Evolutionary conservation across 1,284 basidiomycete species (phyloP).

Genomic region (Calocybe gambosa): DNA sequence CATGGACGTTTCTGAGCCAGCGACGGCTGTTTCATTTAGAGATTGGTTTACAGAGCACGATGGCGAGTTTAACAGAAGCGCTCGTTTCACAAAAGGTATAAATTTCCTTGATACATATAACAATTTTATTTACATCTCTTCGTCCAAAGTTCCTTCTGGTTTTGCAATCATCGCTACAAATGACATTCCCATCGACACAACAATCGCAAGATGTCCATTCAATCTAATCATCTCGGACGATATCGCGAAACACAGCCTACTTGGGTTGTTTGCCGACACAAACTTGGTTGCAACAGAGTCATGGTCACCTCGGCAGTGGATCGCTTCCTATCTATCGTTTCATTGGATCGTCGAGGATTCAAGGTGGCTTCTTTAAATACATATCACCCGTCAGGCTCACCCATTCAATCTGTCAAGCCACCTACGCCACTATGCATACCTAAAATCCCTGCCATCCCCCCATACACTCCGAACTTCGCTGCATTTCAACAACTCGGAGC

Average conservation of each 20-base stretch:
- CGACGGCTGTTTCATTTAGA: conserved; percentile 26
- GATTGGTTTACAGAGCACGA: conserved; percentile 46
- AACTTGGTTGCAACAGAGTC: conserved; percentile 20
- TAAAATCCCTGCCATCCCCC: conserved; percentile 57
- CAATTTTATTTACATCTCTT: not conserved
- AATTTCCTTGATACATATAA: not conserved
- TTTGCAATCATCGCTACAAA: conserved; percentile 48
- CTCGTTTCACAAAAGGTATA: conserved; percentile 38
- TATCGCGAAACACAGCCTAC: conserved; percentile 39
- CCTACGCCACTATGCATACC: conserved; percentile 50
- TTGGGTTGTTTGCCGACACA: conserved; percentile 29
- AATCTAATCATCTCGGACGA: conserved; percentile 63
- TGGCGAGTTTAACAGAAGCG: conserved; percentile 42
- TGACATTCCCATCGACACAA: conserved; percentile 44
- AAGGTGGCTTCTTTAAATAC: conserved; percentile 21
- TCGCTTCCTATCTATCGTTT: conserved; percentile 64
- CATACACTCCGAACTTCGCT: conserved; percentile 65
- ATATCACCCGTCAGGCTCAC: not conserved
- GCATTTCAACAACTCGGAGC: conserved; percentile 63
- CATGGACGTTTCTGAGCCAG: conserved; percentile 16
- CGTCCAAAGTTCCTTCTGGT: conserved; percentile 43
- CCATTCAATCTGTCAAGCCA: conserved; percentile 13
- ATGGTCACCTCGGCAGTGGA: conserved; percentile 69
- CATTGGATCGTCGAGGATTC: conserved; percentile 55
- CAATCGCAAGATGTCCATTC: conserved; percentile 72